Evolutionary conservation across 2,329 filamentous ascomycete genomes (phyloP).

Genomic region (Neocucurbitaria cava): DNA sequence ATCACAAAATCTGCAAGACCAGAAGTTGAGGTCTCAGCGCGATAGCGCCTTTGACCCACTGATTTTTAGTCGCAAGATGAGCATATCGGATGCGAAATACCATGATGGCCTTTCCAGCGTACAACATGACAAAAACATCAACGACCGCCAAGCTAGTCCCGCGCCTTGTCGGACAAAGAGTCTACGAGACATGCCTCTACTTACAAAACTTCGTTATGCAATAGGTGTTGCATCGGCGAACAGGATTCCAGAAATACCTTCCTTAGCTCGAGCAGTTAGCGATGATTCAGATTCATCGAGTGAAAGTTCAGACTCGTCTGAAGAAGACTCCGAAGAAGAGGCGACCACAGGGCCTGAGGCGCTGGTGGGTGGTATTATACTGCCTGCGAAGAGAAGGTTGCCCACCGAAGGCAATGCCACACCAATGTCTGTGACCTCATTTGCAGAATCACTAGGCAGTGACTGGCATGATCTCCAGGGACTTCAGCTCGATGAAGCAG

Average conservation of each 20-base stretch:
- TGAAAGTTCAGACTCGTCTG: conserved; percentile 31
- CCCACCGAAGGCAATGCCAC: conserved; percentile 46
- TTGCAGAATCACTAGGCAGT: conserved; percentile 42
- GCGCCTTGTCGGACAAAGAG: conserved; percentile 23
- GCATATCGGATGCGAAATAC: conserved; percentile 62
- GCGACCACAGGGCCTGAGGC: conserved; percentile 15
- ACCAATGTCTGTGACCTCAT: conserved; percentile 44
- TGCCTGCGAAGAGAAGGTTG: conserved; percentile 42
- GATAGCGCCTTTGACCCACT: conserved; percentile 61
- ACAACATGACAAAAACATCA: conserved; percentile 14
- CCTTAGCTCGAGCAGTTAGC: conserved; percentile 22
- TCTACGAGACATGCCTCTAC: conserved; percentile 35
- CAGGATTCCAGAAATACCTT: conserved; percentile 22
- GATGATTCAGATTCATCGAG: conserved; percentile 38
- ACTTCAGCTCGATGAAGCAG: conserved; percentile 39
- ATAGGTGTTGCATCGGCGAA: conserved; percentile 32
- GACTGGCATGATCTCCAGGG: conserved; percentile 34
- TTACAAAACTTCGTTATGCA: conserved; percentile 41
- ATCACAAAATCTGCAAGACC: conserved; percentile 9
- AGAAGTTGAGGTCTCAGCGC: conserved; percentile 16
- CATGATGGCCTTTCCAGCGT: conserved; percentile 54
- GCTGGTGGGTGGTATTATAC: conserved; percentile 22
- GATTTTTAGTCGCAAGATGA: conserved; percentile 57
- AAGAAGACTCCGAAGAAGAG: conserved; percentile 29
- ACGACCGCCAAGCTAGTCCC: conserved; percentile 1